These are phyloP conservation scores for Curvularia sp. DNA, from an alignment of 2,329 filamentous ascomycete species.

Conservation along the genomic window DNA sequence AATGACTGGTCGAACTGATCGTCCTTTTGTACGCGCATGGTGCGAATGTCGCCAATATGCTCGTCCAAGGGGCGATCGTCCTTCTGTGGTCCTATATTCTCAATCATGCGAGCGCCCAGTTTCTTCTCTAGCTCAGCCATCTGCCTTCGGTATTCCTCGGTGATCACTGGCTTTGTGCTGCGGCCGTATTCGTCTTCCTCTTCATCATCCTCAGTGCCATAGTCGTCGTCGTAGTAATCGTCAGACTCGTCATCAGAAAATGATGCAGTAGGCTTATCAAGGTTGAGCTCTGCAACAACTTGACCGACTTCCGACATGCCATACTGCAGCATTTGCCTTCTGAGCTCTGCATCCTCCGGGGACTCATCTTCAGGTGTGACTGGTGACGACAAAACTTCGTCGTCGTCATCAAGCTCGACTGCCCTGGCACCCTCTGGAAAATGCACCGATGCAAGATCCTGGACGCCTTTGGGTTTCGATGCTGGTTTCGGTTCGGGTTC, in stretches of 20 bases:
- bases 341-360: constrained; percentile 78
- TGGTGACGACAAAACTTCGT: constrained; percentile 53
- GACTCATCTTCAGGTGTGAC: constrained; percentile 78
- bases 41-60: constrained; percentile 65
- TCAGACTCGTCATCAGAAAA: constrained; percentile 60
- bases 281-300: constrained; percentile 88
- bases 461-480: constrained; percentile 30
- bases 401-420: constrained; percentile 54
- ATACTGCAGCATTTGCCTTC: constrained; percentile 90
- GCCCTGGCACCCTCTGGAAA: constrained; percentile 49
- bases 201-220: constrained; percentile 63
- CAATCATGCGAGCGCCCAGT: constrained; percentile 67
- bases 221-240: constrained; percentile 46
- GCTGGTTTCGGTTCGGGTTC: constrained; percentile 23
- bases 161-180: constrained; percentile 70
- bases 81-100: constrained; percentile 63
- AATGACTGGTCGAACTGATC: constrained; percentile 45
- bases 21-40: constrained; percentile 57
- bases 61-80: constrained; percentile 49
- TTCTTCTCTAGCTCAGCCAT: constrained; percentile 88
- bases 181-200: constrained; percentile 80
- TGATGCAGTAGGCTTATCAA: constrained; percentile 69
- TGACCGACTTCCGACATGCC: constrained; percentile 86
- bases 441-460: constrained; percentile 38
- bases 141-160: constrained; percentile 75